These are phyloP conservation scores for Cucumis melo DNA, from an alignment of 306 rosid species.

Conservation along the genomic window DNA sequence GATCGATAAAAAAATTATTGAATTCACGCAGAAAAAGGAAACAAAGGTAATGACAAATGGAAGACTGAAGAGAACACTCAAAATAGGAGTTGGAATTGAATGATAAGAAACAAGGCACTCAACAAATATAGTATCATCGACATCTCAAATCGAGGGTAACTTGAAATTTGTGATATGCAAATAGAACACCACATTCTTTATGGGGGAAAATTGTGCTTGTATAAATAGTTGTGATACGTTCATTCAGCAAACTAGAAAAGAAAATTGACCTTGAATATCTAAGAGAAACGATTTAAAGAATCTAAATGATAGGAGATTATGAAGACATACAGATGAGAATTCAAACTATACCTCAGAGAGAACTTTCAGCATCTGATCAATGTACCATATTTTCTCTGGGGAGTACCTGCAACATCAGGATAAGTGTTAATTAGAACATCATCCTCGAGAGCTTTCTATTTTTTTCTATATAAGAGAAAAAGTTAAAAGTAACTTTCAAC, in stretches of 20 bases:
- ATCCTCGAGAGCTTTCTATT: not conserved
- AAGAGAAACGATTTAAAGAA: not conserved
- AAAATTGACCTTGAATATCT: not conserved
- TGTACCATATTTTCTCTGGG: constrained; percentile 95
- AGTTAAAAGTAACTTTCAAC: constrained; percentile 2
- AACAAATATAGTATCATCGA: not conserved
- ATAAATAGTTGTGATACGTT: not conserved
- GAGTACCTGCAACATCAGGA: constrained; percentile 63
- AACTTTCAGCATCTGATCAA: constrained; percentile 98
- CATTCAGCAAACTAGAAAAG: not conserved
- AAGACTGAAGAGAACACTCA: not conserved
- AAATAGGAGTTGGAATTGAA: not conserved
- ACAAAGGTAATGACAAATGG: not conserved
- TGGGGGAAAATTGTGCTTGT: not conserved
- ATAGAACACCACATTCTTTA: too few relatives aligned
- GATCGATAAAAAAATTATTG: not conserved
- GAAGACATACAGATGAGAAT: not conserved
- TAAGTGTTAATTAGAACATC: constrained; percentile 11
- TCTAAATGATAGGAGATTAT: not conserved
- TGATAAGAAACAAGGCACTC: not conserved
- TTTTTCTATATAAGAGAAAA: not conserved
- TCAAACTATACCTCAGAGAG: constrained; percentile 78
- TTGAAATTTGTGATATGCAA: not conserved
- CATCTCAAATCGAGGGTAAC: not conserved
- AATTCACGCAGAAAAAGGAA: not conserved